These are phyloP conservation scores for Trypanosoma congolense DNA, from an alignment of 208 protist genomes.

Conservation along the genomic window DNA sequence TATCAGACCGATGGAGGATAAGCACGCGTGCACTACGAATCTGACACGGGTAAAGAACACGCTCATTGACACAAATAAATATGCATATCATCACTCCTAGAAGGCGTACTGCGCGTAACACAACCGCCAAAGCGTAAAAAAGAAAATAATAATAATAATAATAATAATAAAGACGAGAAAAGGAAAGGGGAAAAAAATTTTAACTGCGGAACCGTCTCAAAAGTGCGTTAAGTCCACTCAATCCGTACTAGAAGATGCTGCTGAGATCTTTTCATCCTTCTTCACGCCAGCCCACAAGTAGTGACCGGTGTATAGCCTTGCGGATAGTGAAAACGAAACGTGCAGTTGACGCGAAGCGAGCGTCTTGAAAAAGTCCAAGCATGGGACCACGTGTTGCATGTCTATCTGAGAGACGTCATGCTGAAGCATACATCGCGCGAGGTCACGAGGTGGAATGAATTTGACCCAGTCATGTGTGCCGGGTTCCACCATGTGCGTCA, in stretches of 20 bases:
- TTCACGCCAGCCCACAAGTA: slow-evolving; percentile 83
- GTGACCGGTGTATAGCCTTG: slow-evolving; percentile 63
- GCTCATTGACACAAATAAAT: too few relatives aligned
- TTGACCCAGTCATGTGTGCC: slow-evolving; percentile 92
- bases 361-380: slow-evolving; percentile 58
- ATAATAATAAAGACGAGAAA: too few relatives aligned
- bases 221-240: too few relatives aligned
- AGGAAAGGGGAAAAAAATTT: too few relatives aligned
- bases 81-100: too few relatives aligned
- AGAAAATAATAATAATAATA: too few relatives aligned
- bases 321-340: slow-evolving; percentile 59
- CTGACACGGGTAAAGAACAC: too few relatives aligned
- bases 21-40: too few relatives aligned
- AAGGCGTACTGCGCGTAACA: too few relatives aligned
- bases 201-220: too few relatives aligned
- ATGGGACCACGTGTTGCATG: slow-evolving; percentile 62
- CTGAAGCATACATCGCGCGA: slow-evolving; percentile 43
- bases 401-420: slow-evolving; percentile 62
- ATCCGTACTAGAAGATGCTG: not conserved
- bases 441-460: slow-evolving; percentile 79
- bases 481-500: slow-evolving; percentile 72
- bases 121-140: too few relatives aligned
- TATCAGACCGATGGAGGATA: too few relatives aligned
- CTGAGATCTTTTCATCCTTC: not conserved
- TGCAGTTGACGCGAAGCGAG: slow-evolving; percentile 52